Conservation (phyloP, 2,329 filamentous ascomycete species). For the Colletotrichum lentis region DNA sequence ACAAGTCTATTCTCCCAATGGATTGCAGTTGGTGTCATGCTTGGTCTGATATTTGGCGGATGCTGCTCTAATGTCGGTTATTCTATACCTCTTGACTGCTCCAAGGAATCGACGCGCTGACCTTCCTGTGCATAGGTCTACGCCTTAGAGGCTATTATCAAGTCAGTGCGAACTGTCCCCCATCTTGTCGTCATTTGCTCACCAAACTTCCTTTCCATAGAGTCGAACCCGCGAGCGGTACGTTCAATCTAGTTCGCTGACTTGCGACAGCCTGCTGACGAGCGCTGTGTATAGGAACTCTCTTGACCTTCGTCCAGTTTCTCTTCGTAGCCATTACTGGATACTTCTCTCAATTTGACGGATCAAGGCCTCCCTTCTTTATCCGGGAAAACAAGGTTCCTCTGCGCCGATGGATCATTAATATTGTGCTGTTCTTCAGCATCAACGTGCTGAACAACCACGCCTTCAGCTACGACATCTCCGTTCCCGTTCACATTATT, state of each 20-base stretch:
- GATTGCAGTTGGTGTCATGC: slow-evolving; percentile 72
- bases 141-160: slow-evolving; percentile 92
- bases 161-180: slow-evolving; percentile 63
- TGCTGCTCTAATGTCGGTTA: slow-evolving; percentile 85
- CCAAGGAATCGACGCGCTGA: slow-evolving; percentile 1
- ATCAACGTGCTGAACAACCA: slow-evolving; percentile 98
- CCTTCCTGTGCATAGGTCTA: slow-evolving; percentile 72
- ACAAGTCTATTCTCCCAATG: slow-evolving; percentile 69
- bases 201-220: slow-evolving; percentile 52
- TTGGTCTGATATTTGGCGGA: slow-evolving; percentile 90
- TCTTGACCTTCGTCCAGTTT: slow-evolving; percentile 90
- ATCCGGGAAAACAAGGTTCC: slow-evolving; percentile 82
- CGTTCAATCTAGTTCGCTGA: slow-evolving; percentile 31
- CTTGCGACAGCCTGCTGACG: slow-evolving; percentile 18
- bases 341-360: slow-evolving; percentile 77
- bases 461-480: slow-evolving; percentile 96
- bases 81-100: slow-evolving; percentile 41
- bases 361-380: slow-evolving; percentile 72
- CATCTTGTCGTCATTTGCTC: slow-evolving; percentile 12
- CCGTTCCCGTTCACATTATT: slow-evolving; percentile 96
- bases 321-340: slow-evolving; percentile 82
- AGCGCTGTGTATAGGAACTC: slow-evolving; percentile 66
- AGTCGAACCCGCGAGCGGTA: slow-evolving; percentile 85
- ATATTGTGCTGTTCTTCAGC: slow-evolving; percentile 88
- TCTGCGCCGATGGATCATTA: slow-evolving; percentile 83